Evolutionary conservation across 2,329 filamentous ascomycete species (phyloP).

Genomic region (Aspergillus sclerotialis): DNA sequence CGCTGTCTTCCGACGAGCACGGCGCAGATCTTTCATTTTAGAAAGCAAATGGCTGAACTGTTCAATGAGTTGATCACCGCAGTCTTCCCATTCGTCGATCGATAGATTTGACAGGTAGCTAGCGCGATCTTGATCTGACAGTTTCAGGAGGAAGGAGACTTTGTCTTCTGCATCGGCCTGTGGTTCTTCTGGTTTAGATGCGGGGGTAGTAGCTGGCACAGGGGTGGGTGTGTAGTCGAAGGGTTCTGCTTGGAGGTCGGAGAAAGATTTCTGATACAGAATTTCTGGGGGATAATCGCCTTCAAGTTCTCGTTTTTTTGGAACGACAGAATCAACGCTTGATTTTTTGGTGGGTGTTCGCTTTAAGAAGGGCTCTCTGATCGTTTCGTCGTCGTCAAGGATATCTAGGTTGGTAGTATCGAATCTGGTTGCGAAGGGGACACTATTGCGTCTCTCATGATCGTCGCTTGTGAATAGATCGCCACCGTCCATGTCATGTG

Average conservation of each 20-base stretch:
- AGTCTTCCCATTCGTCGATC: slow-evolving; percentile 54
- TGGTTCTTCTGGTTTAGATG: slow-evolving; percentile 12
- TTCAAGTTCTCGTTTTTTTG: slow-evolving; percentile 27
- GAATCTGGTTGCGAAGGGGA: slow-evolving; percentile 21
- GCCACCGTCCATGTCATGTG: slow-evolving; percentile 13
- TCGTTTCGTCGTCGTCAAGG: slow-evolving; percentile 23
- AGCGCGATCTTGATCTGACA: slow-evolving; percentile 35
- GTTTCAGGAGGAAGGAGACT: slow-evolving; percentile 29
- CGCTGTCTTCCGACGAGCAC: slow-evolving; percentile 48
- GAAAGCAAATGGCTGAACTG: slow-evolving; percentile 46
- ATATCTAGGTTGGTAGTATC: slow-evolving; percentile 27
- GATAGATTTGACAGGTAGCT: slow-evolving; percentile 47
- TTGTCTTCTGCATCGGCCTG: slow-evolving; percentile 24
- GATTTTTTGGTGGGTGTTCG: slow-evolving; percentile 20
- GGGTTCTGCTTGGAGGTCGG: slow-evolving; percentile 42
- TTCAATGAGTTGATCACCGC: slow-evolving; percentile 54
- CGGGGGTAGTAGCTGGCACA: slow-evolving; percentile 19
- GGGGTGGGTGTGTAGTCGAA: slow-evolving; percentile 43
- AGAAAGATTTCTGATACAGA: slow-evolving; percentile 41
- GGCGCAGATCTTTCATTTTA: slow-evolving; percentile 46
- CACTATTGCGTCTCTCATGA: slow-evolving; percentile 17
- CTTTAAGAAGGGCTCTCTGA: slow-evolving; percentile 25
- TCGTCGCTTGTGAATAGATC: slow-evolving; percentile 17
- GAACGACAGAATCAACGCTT: slow-evolving; percentile 17
- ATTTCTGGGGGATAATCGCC: slow-evolving; percentile 43